Percentiles rank a stretch among this genome's conserved stretches.
These are phyloP conservation scores for Rosellinia necatrix DNA, from an alignment of 2,329 filamentous ascomycete genomes.

Conservation along the genomic window DNA sequence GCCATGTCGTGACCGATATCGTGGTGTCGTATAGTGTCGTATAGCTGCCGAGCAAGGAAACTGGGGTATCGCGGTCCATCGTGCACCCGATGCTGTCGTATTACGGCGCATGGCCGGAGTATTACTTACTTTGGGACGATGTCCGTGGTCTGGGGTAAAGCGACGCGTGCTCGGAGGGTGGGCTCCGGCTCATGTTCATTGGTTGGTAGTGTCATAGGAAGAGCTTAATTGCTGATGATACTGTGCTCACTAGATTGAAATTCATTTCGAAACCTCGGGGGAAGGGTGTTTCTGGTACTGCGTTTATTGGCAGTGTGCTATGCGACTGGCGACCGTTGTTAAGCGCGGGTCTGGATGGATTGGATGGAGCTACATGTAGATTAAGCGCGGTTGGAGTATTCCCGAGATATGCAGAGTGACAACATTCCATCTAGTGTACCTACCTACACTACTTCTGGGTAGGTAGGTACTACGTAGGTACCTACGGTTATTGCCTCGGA, in stretches of 20 bases:
- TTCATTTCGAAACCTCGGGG: conserved; percentile 1
- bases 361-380: not conserved
- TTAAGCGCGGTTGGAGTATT: conserved; percentile 13
- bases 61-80: conserved; percentile 12
- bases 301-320: not conserved
- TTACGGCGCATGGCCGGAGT: conserved; percentile 12
- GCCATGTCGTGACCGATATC: not conserved
- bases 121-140: conserved; percentile 10
- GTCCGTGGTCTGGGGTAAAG: conserved; percentile 14
- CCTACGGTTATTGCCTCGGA: too few relatives aligned
- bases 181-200: conserved; percentile 18
- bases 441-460: too few relatives aligned
- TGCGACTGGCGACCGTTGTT: not conserved
- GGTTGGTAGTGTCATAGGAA: conserved; percentile 3
- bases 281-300: conserved; percentile 4
- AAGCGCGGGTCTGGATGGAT: too few relatives aligned
- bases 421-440: too few relatives aligned
- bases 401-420: conserved; percentile 2
- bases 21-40: conserved; percentile 1
- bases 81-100: not conserved
- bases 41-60: conserved; percentile 14
- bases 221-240: not conserved
- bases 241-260: conserved; percentile 2
- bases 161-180: conserved; percentile 17
- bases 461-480: too few relatives aligned